Evolutionary conservation across 2,329 filamentous ascomycete species (phyloP).

Genomic region (Epichloe glyceriae): DNA sequence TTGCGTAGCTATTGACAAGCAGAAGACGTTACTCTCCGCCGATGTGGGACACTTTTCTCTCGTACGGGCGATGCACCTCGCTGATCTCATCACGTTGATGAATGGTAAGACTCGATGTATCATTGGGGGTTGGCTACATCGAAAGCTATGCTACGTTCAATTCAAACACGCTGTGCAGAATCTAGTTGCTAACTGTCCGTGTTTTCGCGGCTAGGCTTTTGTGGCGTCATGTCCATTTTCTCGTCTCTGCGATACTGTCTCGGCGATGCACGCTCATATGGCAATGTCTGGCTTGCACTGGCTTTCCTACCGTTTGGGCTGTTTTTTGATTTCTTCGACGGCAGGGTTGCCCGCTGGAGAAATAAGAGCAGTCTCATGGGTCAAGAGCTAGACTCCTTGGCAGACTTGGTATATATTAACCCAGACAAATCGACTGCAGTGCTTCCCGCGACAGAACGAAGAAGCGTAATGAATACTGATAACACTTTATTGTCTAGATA

Average conservation of each 20-base stretch:
- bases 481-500: constrained; percentile 44
- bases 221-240: constrained; percentile 90
- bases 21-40: constrained; percentile 57
- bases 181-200: not conserved
- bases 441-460: not conserved
- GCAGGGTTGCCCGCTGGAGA: constrained; percentile 90
- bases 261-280: constrained; percentile 49
- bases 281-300: constrained; percentile 70
- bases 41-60: constrained; percentile 63
- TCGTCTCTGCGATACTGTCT: constrained; percentile 90
- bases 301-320: constrained; percentile 81
- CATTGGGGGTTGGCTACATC: not conserved
- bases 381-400: constrained; percentile 89
- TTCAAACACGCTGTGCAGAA: not conserved
- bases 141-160: not conserved
- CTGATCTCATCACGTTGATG: constrained; percentile 72
- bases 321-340: constrained; percentile 98
- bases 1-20: constrained; percentile 53
- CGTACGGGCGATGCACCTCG: constrained; percentile 58
- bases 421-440: not conserved
- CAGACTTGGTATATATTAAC: constrained; percentile 60
- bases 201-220: constrained; percentile 46
- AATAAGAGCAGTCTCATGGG: constrained; percentile 97
- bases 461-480: constrained; percentile 1
- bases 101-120: constrained; percentile 40